These are phyloP conservation scores for Dactylis glomerata DNA, from an alignment of 176 grass and related monocot genomes.

Conservation along the genomic window DNA sequence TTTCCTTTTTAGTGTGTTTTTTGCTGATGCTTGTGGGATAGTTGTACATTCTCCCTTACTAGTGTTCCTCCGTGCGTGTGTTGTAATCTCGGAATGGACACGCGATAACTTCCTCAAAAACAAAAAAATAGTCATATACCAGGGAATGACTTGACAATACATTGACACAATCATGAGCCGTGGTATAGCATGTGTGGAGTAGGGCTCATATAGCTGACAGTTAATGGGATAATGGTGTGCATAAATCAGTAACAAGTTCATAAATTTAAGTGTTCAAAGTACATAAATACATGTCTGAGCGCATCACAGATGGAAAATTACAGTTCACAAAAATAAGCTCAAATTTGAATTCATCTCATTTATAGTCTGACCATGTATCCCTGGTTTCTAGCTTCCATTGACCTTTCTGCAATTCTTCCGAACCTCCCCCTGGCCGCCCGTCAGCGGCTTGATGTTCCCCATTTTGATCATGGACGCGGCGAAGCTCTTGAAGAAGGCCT, in stretches of 20 bases:
- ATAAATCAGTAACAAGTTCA: not conserved
- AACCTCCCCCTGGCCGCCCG: constrained; percentile 58
- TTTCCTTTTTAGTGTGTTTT: no score
- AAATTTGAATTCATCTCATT: not conserved
- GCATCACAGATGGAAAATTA: not conserved
- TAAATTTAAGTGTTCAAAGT: not conserved
- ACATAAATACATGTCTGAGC: not conserved
- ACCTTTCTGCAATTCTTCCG: constrained; percentile 59
- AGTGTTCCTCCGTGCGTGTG: no score
- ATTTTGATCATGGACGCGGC: constrained; percentile 69
- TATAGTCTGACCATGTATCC: not conserved
- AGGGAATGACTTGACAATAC: no score
- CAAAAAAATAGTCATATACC: no score
- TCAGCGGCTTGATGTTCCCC: constrained; percentile 66
- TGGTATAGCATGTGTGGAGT: no score
- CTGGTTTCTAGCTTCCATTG: constrained; percentile 41
- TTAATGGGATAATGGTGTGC: not conserved
- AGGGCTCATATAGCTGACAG: no score
- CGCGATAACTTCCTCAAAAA: no score
- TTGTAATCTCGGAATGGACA: no score
- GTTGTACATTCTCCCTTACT: no score
- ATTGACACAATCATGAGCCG: no score
- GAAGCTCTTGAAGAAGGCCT: constrained; percentile 69
- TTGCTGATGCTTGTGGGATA: no score
- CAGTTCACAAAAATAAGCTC: not conserved